Conservation (phyloP, 192 early-diverging fungal genomes). For the Chytriomyces hyalinus region DNA sequence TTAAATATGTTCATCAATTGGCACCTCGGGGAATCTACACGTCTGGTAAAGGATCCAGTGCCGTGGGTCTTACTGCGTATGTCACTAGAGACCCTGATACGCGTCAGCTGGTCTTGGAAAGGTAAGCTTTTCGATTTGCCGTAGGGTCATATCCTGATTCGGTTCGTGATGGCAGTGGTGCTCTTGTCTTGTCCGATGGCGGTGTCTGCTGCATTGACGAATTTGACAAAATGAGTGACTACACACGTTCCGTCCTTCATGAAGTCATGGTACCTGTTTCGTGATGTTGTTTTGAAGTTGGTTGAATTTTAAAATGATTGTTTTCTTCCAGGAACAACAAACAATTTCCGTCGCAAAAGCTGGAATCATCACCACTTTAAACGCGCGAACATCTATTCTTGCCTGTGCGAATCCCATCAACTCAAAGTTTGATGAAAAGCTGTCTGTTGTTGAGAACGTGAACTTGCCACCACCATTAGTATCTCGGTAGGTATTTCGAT, state of each 20-base stretch:
- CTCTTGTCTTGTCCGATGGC: conserved; percentile 92
- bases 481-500: conserved; percentile 67
- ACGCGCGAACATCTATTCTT: conserved; percentile 93
- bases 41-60: conserved; percentile 95
- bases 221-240: conserved; percentile 98
- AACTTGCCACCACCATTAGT: conserved; percentile 91
- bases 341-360: conserved; percentile 98
- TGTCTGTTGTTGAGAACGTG: conserved; percentile 85
- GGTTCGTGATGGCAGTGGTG: conserved; percentile 68
- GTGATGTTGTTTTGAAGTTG: conserved; percentile 9
- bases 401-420: conserved; percentile 95
- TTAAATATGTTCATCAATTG: conserved; percentile 89
- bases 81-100: conserved; percentile 94
- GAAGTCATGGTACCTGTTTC: conserved; percentile 83
- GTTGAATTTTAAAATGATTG: conserved; percentile 22
- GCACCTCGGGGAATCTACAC: conserved; percentile 96
- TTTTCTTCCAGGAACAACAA: conserved; percentile 83
- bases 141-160: neutral
- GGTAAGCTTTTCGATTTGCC: conserved; percentile 42
- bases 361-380: conserved; percentile 96
- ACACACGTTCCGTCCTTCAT: conserved; percentile 91
- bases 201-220: conserved; percentile 98
- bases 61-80: conserved; percentile 95
- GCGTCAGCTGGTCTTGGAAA: conserved; percentile 93
- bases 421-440: conserved; percentile 82